Percentiles rank a stretch among this genome's conserved stretches.
phyloP scores from a whole-genome alignment of 1,139 yeast species.

The Scheffersomyces quercinus region DNA sequence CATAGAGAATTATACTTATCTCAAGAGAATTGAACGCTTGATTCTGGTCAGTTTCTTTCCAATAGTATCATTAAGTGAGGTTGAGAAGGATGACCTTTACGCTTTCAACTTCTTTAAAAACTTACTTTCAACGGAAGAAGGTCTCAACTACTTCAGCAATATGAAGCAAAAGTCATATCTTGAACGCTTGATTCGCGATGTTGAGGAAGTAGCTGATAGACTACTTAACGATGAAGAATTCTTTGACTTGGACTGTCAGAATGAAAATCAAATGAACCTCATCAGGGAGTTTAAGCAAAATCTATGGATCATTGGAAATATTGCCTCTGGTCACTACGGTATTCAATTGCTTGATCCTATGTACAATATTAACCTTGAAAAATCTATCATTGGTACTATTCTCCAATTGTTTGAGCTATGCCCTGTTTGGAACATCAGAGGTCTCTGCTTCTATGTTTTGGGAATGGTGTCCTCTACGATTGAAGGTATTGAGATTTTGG shows the following conservation, averaged over 20 bases:
- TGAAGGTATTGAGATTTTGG: slow-evolving; percentile 85
- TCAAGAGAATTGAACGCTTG: slow-evolving; percentile 23
- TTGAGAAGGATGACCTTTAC: slow-evolving; percentile 8
- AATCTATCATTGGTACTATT: slow-evolving; percentile 55
- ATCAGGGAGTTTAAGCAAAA: slow-evolving; percentile 60
- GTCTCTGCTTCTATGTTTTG: slow-evolving; percentile 74
- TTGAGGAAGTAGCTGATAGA: slow-evolving; percentile 17
- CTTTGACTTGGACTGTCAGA: slow-evolving; percentile 5
- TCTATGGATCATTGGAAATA: slow-evolving; percentile 85
- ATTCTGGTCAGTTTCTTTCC: slow-evolving; percentile 30
- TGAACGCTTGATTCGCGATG: slow-evolving; percentile 24
- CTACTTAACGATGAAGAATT: slow-evolving; percentile 15
- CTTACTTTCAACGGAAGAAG: slow-evolving; percentile 79
- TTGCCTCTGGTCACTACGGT: slow-evolving; percentile 71
- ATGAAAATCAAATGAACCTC: slow-evolving; percentile 9
- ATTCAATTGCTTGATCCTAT: slow-evolving; percentile 65
- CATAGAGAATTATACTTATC: slow-evolving; percentile 22
- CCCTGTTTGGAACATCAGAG: slow-evolving; percentile 63
- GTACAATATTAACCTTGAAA: slow-evolving; percentile 43
- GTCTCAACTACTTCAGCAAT: slow-evolving; percentile 46
- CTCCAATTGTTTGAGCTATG: slow-evolving; percentile 43
- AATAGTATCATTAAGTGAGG: slow-evolving; percentile 6
- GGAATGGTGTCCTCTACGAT: slow-evolving; percentile 73
- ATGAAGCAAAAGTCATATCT: slow-evolving; percentile 26
- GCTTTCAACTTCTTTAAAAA: slow-evolving; percentile 80